phyloP scores from a whole-genome alignment of 2,329 filamentous ascomycete species.

The Sclerotinia subarctica region DNA sequence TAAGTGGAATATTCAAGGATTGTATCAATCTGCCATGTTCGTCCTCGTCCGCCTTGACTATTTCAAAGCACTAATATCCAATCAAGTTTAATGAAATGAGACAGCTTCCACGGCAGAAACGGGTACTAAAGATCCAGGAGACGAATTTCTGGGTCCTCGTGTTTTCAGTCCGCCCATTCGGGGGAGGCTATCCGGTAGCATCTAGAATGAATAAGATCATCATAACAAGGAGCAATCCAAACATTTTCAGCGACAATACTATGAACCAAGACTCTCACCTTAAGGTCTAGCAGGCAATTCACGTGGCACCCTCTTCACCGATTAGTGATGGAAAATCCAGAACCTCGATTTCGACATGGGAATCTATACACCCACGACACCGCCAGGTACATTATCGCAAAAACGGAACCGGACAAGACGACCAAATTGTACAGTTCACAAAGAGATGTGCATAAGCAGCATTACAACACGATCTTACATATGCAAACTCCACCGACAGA shows the following conservation, averaged over 20 bases:
- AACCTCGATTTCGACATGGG: conserved; percentile 19
- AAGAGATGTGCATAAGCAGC: conserved; percentile 5
- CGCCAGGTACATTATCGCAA: conserved; percentile 10
- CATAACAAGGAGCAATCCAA: conserved; percentile 12
- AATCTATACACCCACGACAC: conserved; percentile 16
- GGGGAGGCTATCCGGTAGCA: conserved; percentile 21
- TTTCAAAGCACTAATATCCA: background rate
- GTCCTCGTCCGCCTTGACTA: conserved; percentile 16
- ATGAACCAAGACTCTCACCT: background rate
- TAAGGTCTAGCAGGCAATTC: conserved; percentile 10
- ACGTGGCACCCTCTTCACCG: conserved; percentile 19
- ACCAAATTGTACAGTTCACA: conserved; percentile 14
- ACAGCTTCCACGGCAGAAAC: conserved; percentile 16
- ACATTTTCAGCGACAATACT: background rate
- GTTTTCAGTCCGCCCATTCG: conserved; percentile 17
- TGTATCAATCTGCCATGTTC: conserved; percentile 11
- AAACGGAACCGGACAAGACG: conserved; percentile 15
- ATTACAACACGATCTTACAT: conserved; percentile 20
- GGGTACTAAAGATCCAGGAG: conserved; percentile 18
- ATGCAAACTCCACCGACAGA: conserved; percentile 21
- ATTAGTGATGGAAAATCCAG: conserved; percentile 16
- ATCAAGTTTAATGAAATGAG: conserved; percentile 10
- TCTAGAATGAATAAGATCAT: conserved; percentile 18
- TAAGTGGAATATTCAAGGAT: conserved; percentile 20
- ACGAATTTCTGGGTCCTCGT: conserved; percentile 19